A percentile compares a stretch with the other conserved stretches of the same genome.
These are phyloP conservation scores for Aphanomyces cochlioides DNA, from an alignment of 352 stramenopile species.

Conservation along the genomic window DNA sequence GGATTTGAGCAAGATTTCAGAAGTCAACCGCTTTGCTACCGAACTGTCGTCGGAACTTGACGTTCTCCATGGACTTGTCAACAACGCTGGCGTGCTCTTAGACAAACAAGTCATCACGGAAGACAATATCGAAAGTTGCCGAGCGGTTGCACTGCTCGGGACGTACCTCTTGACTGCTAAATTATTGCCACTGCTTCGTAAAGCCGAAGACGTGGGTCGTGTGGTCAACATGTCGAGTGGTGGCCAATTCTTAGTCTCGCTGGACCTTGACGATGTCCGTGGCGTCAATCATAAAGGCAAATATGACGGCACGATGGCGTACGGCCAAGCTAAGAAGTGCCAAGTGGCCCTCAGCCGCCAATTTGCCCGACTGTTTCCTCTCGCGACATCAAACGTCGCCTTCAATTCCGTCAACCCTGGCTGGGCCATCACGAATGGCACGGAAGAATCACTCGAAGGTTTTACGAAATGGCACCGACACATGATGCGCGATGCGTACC, in stretches of 20 bases:
- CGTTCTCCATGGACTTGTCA: constrained; percentile 43
- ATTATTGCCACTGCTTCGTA: constrained; percentile 45
- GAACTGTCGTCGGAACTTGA: constrained; percentile 33
- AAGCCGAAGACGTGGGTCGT: constrained; percentile 36
- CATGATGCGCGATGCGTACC: constrained; percentile 47
- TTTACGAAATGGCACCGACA: constrained; percentile 41
- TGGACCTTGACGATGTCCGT: constrained; percentile 38
- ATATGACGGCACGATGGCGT: constrained; percentile 42
- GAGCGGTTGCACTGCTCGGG: constrained; percentile 43
- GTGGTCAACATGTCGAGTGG: constrained; percentile 54
- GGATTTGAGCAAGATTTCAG: constrained; percentile 45
- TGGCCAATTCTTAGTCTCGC: constrained; percentile 43
- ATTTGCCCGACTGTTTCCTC: constrained; percentile 37
- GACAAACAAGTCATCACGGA: constrained; percentile 38
- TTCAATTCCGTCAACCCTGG: constrained; percentile 56
- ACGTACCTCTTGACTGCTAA: constrained; percentile 48
- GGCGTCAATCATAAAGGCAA: constrained; percentile 31
- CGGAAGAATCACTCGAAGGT: constrained; percentile 38
- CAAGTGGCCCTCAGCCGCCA: constrained; percentile 51
- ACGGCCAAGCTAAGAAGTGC: constrained; percentile 45
- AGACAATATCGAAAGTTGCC: constrained; percentile 42
- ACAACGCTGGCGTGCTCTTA: constrained; percentile 50
- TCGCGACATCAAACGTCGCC: constrained; percentile 37
- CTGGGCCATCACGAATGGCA: constrained; percentile 47
- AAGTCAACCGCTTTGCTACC: constrained; percentile 41